Evolutionary conservation across 208 protist species (phyloP).

Genomic region (Leishmania turanica): DNA sequence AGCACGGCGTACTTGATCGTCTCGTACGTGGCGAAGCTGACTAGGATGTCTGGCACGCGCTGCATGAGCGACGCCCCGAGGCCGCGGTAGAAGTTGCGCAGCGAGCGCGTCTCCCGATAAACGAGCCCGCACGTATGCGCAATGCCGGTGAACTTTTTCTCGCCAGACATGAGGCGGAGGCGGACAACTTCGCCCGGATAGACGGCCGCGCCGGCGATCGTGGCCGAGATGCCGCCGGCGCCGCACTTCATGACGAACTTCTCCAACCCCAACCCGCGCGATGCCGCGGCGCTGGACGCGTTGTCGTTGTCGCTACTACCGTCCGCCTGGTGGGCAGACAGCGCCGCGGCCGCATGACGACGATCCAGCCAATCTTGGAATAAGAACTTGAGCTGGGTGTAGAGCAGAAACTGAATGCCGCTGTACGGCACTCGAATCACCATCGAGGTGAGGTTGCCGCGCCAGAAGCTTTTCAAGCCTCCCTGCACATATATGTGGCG

Average conservation of each 20-base stretch:
- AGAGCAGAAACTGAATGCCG: slow-evolving; percentile 87
- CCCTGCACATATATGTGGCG: slow-evolving; percentile 60
- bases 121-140: slow-evolving; percentile 56
- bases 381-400: slow-evolving; percentile 80
- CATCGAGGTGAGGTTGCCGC: slow-evolving; percentile 90
- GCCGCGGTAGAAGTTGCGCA: slow-evolving; percentile 87
- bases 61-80: slow-evolving; percentile 86
- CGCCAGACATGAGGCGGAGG: slow-evolving; percentile 88
- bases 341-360: slow-evolving; percentile 5
- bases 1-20: slow-evolving; percentile 83
- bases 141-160: slow-evolving; percentile 72
- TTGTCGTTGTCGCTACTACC: slow-evolving; percentile 20
- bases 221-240: slow-evolving; percentile 83
- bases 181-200: slow-evolving; percentile 91
- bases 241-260: slow-evolving; percentile 89
- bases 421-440: slow-evolving; percentile 90
- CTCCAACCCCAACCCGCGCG: slow-evolving; percentile 28
- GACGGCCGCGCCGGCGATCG: slow-evolving; percentile 73
- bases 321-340: not conserved
- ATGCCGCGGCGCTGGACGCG: not conserved
- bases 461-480: slow-evolving; percentile 81
- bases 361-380: slow-evolving; percentile 68
- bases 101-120: slow-evolving; percentile 75
- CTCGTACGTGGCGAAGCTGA: slow-evolving; percentile 90
- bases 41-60: slow-evolving; percentile 85